These are phyloP conservation scores for Corymbia maculata DNA, from an alignment of 345 rosid genomes.

Conservation along the genomic window DNA sequence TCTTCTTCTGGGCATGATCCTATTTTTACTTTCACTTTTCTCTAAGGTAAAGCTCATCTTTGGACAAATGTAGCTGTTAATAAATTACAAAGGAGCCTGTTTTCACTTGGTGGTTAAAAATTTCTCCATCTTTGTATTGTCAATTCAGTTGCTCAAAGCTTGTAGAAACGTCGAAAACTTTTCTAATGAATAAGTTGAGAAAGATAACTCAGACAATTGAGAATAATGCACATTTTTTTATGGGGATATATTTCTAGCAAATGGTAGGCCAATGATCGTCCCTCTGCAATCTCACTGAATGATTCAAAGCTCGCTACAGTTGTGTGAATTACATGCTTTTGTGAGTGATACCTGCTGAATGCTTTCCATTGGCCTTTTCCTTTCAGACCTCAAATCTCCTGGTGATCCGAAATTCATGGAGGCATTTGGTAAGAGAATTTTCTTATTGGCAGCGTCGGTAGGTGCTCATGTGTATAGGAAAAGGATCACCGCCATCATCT, in stretches of 20 bases:
- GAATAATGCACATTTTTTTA: background rate
- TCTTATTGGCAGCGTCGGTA: background rate
- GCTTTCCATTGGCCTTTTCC: background rate
- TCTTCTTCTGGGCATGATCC: background rate
- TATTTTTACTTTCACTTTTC: background rate
- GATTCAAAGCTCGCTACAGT: background rate
- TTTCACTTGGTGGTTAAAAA: background rate
- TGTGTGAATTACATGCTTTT: background rate
- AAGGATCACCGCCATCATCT: background rate
- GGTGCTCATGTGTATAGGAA: background rate
- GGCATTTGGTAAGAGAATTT: constrained; percentile 63
- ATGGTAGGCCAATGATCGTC: background rate
- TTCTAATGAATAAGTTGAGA: background rate
- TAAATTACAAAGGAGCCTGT: background rate
- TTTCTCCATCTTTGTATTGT: background rate
- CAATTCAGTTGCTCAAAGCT: background rate
- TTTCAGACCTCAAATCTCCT: constrained; percentile 74
- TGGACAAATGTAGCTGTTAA: background rate
- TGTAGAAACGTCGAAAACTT: background rate
- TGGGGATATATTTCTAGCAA: background rate
- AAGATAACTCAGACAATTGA: background rate
- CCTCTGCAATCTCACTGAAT: background rate
- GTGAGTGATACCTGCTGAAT: background rate
- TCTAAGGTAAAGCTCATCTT: background rate
- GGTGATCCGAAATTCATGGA: constrained; percentile 76